Base-by-base conservation (phyloP, 768 basidiomycete genomes). In the Antrodiella citrinella region DNA sequence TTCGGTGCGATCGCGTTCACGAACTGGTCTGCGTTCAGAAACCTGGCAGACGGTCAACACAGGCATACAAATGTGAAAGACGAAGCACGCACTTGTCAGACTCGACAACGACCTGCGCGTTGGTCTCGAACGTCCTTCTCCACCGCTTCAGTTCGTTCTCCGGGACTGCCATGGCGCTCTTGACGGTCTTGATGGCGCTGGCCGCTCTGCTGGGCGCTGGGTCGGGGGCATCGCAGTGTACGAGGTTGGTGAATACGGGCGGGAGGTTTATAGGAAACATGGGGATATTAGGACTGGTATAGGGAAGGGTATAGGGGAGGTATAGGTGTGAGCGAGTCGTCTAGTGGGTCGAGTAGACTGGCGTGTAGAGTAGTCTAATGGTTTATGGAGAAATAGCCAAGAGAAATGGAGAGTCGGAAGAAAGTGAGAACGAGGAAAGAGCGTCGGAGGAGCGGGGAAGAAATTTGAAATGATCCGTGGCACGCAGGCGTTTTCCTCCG, bases 1-100 rank as follows among this genome's bases (percentile, higher is more conserved):
- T 78, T 77, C 2, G 95, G 93, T 25, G 88, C 92, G 65, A 98
- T 94, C 47, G 96, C 94, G 65, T 91, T 90, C 58, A 98, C 86
- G 67, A 99, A 99, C 60, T 83, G 83, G 24, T 92, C 85, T 26
- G 76, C 72, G 68, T 91, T 87, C 44, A 99, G 75, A 65, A 81
- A 95, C 68, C 94, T 97, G 57, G 24, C 25, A 22, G 25, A 24
- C 19, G 21, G 45, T n/a, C 45, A 19, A 43, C 21, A 35, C 25
- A 30, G 24, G 19, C 7, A 18, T 26, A 25, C 30, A 10, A 26
- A 43, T 41, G 4, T 23, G 18, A 25, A 44, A 53, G 48, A 26
- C 21, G 5, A 20, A 51, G 15, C 20, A 74, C 83, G 67, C 67
- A 94, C 93, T 84, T 91, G 68, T 92, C 84, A 45, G 85, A 87